Evolutionary conservation across 306 rosid species (phyloP), one percentile per base, ranked within the genome.

Genomic region (Clitoria ternatea): DNA sequence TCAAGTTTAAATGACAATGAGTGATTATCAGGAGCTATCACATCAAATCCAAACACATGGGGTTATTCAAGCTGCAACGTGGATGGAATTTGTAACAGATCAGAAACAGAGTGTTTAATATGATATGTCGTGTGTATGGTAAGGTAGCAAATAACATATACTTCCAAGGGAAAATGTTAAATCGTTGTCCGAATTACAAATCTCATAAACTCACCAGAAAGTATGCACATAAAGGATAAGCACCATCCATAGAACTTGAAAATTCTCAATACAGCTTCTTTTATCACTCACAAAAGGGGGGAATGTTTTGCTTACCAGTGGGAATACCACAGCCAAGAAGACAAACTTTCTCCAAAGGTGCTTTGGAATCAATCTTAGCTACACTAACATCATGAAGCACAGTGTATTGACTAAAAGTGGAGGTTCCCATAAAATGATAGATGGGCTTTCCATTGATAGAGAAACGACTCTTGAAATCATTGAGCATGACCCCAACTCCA

Each of bases 271-370:
- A 47, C 6, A 66, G 3, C 23, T 22, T 32, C 1, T 0, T 6
- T 33, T 8, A 24, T 17, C n/a, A 11, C 27, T n/a, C n/a, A n/a
- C n/a, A 4, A 53, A 36, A 18, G 12, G 17, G 18, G 66, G 59
- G 4, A 68, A 61, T 19, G 56, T 7, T n/a, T 3, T 5, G 0
- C 43, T 56, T 47, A 82, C 86, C 86, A 4, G 86, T 82, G 3
- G 98, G 86, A 77, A 92, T 96, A 60, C 98, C 98, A 49, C 98
- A 90, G 36, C 98, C 98, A 35, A 92, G 98, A 63, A 90, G 97
- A 78, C 97, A 92, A n/a, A 92, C 97, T 85, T 90, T 92, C 1
- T 88, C 96, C 67, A 90, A 59, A 50, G 98, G 93, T 77, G 98
- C 98, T 9, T 3, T 49, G 2, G 91, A 93, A 71, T 92, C 86